Base-by-base conservation (phyloP, 768 basidiomycete genomes). In the Panellus pusillus region DNA sequence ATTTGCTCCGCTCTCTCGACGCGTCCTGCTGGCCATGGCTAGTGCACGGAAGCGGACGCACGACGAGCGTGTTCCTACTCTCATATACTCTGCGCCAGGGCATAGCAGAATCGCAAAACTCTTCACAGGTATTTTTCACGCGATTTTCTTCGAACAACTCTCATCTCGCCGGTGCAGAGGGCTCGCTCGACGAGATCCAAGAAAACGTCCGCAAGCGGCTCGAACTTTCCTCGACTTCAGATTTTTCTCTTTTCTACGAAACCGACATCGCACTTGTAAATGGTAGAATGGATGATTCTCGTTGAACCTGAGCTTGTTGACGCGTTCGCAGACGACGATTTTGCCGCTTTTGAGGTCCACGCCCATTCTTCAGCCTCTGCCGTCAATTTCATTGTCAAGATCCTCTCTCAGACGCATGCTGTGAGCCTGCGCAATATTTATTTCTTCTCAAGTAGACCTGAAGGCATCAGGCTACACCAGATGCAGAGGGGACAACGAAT, bases 231-330 rank as follows among this genome's bases (percentile, higher is more conserved):
- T 52, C 66, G 0, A 69, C 73, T 41, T 62, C 71, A 6, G 52
- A 65, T 8, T 69, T 82, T 19, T 62, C 71, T 18, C 89, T 89
- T 59, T 61, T 88, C 43, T 78, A 85, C 31, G 75, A 75, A 18
- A 79, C 73, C 8, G 71, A 70, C 13, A 77, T 91, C 19, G 87
- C 87, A 65, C 74, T 93, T n/a, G 89, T 89, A 32, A 89, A 92
- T 64, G 87, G 91, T 89, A 61, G 56, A 75, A 66, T 14, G 17
- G 32, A 35, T 9, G 37, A 47, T 15, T 29, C 15, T 7, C 7
- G 47, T 19, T 47, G 14, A 48, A 44, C 46, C 47, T n/a, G 17
- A 50, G 36, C 42, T 32, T 37, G 37, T 44, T 52, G 13, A 47
- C 52, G 36, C 37, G 19, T 47, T 38, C 57, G 9, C 58, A 92